Conservation (phyloP, 257 asterid genomes). For the Nicotiana attenuata region DNA sequence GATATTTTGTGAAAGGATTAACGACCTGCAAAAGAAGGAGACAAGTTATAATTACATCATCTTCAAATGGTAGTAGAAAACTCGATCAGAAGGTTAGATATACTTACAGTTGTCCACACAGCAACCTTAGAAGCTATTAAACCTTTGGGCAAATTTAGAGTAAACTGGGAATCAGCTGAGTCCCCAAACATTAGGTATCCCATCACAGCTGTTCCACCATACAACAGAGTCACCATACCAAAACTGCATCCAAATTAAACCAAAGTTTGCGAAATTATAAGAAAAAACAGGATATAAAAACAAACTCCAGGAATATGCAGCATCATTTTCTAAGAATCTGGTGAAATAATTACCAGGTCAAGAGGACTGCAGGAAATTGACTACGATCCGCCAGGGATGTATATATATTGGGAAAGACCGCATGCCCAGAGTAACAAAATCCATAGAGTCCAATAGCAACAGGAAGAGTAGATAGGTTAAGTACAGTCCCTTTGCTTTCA, state of each 20-base stretch:
- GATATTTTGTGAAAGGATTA: slow-evolving; percentile 95
- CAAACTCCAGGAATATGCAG: background rate
- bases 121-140: slow-evolving; percentile 78
- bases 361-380: slow-evolving; percentile 74
- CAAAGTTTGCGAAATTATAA: background rate
- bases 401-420: slow-evolving; percentile 92
- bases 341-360: slow-evolving; percentile 45
- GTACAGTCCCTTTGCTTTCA: slow-evolving; percentile 40
- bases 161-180: slow-evolving; percentile 77
- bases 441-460: slow-evolving; percentile 96
- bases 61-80: slow-evolving; percentile 1
- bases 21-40: slow-evolving; percentile 62
- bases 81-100: background rate
- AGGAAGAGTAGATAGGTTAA: slow-evolving; percentile 82
- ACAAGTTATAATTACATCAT: slow-evolving; percentile 21
- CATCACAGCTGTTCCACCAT: slow-evolving; percentile 70
- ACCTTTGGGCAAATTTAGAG: slow-evolving; percentile 82
- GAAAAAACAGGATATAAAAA: background rate
- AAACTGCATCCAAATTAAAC: slow-evolving; percentile 48
- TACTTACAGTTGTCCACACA: slow-evolving; percentile 91
- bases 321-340: background rate
- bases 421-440: slow-evolving; percentile 95
- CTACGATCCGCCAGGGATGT: slow-evolving; percentile 75
- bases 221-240: slow-evolving; percentile 70
- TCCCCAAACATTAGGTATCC: slow-evolving; percentile 90